These are phyloP conservation scores for Phytophthora uliginosa DNA, from an alignment of 352 stramenopile genomes.

Conservation along the genomic window DNA sequence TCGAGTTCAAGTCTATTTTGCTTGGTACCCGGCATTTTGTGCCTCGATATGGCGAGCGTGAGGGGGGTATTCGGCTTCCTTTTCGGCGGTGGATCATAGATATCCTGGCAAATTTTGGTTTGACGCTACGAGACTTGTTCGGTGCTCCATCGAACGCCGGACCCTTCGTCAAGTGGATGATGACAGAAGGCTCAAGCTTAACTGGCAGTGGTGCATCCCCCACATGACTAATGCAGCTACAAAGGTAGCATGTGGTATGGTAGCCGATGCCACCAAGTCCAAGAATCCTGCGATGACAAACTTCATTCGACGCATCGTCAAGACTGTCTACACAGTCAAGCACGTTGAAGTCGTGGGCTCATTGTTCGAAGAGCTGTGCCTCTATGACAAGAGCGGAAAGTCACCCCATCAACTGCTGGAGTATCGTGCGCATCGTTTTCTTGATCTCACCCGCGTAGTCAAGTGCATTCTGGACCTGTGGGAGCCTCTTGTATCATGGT, in stretches of 20 bases:
- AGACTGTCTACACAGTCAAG: slow-evolving; percentile 9
- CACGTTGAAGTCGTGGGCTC: slow-evolving; percentile 14
- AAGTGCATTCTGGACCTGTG: slow-evolving; percentile 7
- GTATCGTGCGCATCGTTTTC: slow-evolving; percentile 12
- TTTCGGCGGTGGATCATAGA: slow-evolving; percentile 18
- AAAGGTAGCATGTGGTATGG: slow-evolving; percentile 12
- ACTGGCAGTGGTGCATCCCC: no score
- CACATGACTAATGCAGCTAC: slow-evolving; percentile 6
- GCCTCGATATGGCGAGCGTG: slow-evolving; percentile 12
- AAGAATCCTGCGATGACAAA: slow-evolving; percentile 18
- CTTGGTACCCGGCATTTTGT: slow-evolving; percentile 19
- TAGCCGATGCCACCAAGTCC: not conserved
- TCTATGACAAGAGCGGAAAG: slow-evolving; percentile 9
- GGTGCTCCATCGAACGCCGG: slow-evolving; percentile 6
- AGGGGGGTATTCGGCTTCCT: not conserved
- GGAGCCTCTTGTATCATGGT: slow-evolving; percentile 13
- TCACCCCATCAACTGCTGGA: slow-evolving; percentile 9
- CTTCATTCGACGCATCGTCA: slow-evolving; percentile 16
- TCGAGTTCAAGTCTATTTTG: slow-evolving; percentile 13
- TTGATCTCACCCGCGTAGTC: slow-evolving; percentile 6
- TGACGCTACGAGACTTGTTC: slow-evolving; percentile 10
- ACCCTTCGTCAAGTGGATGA: slow-evolving; percentile 16
- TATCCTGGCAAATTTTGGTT: slow-evolving; percentile 14
- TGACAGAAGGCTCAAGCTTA: no score
- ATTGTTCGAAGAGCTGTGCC: slow-evolving; percentile 14